These are phyloP conservation scores for Penicillium sp. DNA, from an alignment of 2,329 filamentous ascomycete genomes.

Conservation along the genomic window DNA sequence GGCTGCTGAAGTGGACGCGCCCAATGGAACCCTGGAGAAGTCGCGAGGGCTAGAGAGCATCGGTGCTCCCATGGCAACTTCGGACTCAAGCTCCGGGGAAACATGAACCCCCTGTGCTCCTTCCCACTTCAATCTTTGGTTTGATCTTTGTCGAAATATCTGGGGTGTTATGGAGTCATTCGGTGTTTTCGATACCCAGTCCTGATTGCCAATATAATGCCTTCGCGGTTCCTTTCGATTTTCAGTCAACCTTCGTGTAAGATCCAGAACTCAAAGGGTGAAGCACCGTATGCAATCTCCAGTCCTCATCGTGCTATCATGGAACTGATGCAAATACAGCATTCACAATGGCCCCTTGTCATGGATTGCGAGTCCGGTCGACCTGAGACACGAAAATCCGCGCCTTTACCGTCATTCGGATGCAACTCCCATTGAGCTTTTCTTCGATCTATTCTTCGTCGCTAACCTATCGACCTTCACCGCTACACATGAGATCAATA, in stretches of 20 bases:
- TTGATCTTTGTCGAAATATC: neutral
- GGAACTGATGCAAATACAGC: neutral
- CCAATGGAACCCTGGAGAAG: constrained; percentile 26
- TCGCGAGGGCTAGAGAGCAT: constrained; percentile 37
- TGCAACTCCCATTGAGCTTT: constrained; percentile 52
- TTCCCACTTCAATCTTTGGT: neutral
- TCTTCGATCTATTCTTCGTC: constrained; percentile 58
- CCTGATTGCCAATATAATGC: constrained; percentile 21
- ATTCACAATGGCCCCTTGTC: constrained; percentile 15
- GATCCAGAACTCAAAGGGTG: constrained; percentile 8
- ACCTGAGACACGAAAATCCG: constrained; percentile 22
- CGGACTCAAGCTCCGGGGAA: constrained; percentile 25
- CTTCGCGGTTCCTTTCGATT: constrained; percentile 28
- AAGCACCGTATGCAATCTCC: constrained; percentile 14
- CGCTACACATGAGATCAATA: constrained; percentile 50
- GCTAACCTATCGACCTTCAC: constrained; percentile 62
- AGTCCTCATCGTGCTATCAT: constrained; percentile 9
- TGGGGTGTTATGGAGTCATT: constrained; percentile 8
- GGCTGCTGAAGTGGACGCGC: constrained; percentile 20
- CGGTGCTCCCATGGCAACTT: constrained; percentile 28
- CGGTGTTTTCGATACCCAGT: constrained; percentile 20
- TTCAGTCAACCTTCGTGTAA: constrained; percentile 24
- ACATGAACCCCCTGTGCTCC: constrained; percentile 14
- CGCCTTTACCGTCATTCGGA: constrained; percentile 44
- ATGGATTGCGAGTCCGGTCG: constrained; percentile 35